These are phyloP conservation scores for Dendrobium chrysotoxum DNA, from an alignment of 106 monocot species.

Conservation along the genomic window DNA sequence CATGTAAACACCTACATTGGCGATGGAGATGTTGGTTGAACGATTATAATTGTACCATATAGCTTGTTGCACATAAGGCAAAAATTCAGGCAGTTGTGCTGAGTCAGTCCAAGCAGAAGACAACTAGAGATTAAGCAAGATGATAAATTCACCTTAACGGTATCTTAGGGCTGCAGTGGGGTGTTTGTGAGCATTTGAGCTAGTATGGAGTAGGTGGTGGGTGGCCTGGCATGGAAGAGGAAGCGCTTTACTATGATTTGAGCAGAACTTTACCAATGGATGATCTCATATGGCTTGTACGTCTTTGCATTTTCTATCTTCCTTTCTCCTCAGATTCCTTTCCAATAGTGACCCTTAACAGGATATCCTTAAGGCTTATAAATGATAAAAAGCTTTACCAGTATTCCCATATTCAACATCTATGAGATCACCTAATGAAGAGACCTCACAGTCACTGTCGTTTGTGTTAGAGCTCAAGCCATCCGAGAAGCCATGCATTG, in stretches of 20 bases:
- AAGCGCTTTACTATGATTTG: too few species aligned
- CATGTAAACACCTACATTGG: neutral
- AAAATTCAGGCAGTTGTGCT: too few species aligned
- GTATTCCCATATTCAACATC: neutral
- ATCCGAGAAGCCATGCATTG: neutral
- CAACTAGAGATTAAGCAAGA: too few species aligned
- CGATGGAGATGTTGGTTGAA: neutral
- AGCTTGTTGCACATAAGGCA: neutral
- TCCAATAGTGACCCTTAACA: neutral
- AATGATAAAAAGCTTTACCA: neutral
- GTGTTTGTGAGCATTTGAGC: too few species aligned
- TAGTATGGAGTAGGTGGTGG: too few species aligned
- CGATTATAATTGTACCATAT: neutral
- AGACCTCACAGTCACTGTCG: neutral
- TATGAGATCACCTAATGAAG: neutral
- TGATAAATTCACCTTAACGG: too few species aligned
- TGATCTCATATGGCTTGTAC: neutral
- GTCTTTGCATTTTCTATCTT: neutral
- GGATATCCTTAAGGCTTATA: neutral
- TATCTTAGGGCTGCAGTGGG: too few species aligned
- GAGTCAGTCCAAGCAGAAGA: too few species aligned
- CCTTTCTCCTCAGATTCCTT: neutral
- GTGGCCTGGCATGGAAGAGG: too few species aligned
- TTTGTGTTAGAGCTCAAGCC: neutral
- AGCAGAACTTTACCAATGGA: too few species aligned